phyloP scores from a whole-genome alignment of 2,329 filamentous ascomycete genomes.

The Aspergillus ustus region DNA sequence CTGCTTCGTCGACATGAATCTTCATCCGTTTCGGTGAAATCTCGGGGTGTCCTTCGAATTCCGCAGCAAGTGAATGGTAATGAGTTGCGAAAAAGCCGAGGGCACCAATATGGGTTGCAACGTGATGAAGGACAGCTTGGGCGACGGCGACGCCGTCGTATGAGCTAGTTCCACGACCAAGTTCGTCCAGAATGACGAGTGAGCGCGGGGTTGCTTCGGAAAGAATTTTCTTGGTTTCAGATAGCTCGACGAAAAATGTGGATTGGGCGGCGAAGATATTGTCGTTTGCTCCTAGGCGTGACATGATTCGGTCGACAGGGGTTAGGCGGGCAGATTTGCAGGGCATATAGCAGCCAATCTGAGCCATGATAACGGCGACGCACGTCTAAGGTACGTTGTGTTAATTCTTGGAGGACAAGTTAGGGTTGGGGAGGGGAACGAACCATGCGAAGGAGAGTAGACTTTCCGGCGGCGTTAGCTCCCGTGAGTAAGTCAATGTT shows the following conservation, averaged over 20 bases:
- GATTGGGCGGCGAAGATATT: constrained; percentile 98
- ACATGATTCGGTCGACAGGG: constrained; percentile 97
- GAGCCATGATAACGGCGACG: constrained; percentile 94
- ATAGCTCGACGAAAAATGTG: constrained; percentile 97
- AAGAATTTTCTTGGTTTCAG: constrained; percentile 97
- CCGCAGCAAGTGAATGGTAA: constrained; percentile 90
- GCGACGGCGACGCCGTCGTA: constrained; percentile 97
- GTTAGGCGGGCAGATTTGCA: constrained; percentile 81
- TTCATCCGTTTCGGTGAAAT: constrained; percentile 87
- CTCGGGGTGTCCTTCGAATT: constrained; percentile 89
- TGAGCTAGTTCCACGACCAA: constrained; percentile 90
- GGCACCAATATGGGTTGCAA: constrained; percentile 90
- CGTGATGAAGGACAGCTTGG: constrained; percentile 94
- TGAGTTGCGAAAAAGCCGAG: constrained; percentile 97
- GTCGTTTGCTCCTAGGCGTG: constrained; percentile 93
- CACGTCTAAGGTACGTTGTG: constrained; percentile 68
- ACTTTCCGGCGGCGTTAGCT: constrained; percentile 96
- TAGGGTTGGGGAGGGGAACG: constrained; percentile 34
- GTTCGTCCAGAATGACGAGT: constrained; percentile 93
- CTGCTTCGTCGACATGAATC: constrained; percentile 85
- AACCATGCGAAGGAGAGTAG: constrained; percentile 92
- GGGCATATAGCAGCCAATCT: constrained; percentile 92
- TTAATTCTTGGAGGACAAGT: constrained; percentile 4
- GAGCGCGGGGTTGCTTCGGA: constrained; percentile 91
- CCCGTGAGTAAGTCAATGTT: constrained; percentile 93